Evolutionary conservation across 2,329 filamentous ascomycete species (phyloP).

Genomic region (Scopulariopsis brevicaulis): DNA sequence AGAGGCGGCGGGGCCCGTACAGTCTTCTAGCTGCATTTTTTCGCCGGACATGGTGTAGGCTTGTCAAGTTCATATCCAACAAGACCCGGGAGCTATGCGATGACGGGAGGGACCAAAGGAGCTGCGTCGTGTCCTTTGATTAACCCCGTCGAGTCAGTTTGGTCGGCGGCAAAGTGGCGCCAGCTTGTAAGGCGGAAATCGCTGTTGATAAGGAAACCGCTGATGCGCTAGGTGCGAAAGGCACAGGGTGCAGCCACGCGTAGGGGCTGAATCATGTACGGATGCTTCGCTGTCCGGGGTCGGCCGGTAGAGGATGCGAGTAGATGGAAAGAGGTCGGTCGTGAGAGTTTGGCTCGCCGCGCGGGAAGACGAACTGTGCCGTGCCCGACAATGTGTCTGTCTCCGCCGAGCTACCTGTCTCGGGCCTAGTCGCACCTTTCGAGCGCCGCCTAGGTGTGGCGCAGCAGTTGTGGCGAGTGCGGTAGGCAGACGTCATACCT

Average conservation of each 20-base stretch:
- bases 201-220: background rate
- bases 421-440: background rate
- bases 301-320: background rate
- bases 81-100: background rate
- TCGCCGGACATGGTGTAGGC: constrained; percentile 56
- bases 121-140: background rate
- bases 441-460: background rate
- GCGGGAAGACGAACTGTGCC: background rate
- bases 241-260: background rate
- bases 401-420: background rate
- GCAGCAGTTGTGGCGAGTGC: background rate
- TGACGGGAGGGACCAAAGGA: background rate
- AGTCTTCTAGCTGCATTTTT: constrained; percentile 85
- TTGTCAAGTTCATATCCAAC: constrained; percentile 8
- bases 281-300: background rate
- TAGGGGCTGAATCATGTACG: background rate
- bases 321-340: background rate
- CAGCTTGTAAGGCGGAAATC: background rate
- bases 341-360: background rate
- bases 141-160: background rate
- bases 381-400: background rate
- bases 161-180: background rate
- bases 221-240: background rate
- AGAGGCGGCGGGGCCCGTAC: constrained; percentile 33
- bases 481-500: background rate